Conservation (phyloP, 2,329 filamentous ascomycete genomes). For the Trichoderma brevicompactum region DNA sequence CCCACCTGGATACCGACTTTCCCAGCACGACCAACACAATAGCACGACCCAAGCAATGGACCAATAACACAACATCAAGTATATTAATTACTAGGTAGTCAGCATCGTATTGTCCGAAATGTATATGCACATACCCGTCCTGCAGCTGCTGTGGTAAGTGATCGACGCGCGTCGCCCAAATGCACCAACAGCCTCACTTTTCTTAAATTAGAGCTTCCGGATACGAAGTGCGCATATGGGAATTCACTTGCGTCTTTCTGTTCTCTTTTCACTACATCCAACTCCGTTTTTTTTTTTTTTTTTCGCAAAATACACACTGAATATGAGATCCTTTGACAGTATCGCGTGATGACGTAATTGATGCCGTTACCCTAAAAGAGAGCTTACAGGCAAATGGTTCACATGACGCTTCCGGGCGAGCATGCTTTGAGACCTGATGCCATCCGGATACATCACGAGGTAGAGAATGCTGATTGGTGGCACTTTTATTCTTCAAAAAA, state of each 20-base stretch:
- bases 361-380: not conserved
- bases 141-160: not conserved
- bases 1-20: not conserved
- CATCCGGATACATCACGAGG: constrained; percentile 25
- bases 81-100: not conserved
- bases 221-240: too few relatives aligned
- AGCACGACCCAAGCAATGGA: not conserved
- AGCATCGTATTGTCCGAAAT: not conserved
- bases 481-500: not conserved
- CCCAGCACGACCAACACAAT: not conserved
- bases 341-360: constrained; percentile 16
- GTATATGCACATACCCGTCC: not conserved
- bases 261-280: too few relatives aligned
- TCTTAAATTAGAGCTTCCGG: not conserved
- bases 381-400: not conserved
- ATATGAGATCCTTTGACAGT: too few relatives aligned
- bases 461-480: not conserved
- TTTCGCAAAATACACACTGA: too few relatives aligned
- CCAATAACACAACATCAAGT: not conserved
- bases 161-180: not conserved
- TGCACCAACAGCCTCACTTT: constrained; percentile 1
- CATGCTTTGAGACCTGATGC: constrained; percentile 5
- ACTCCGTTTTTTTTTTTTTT: too few relatives aligned
- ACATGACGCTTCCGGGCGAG: constrained; percentile 12
- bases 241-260: too few relatives aligned